Conservation (phyloP, 2,329 filamentous ascomycete species). For the Neonectria hederae region DNA sequence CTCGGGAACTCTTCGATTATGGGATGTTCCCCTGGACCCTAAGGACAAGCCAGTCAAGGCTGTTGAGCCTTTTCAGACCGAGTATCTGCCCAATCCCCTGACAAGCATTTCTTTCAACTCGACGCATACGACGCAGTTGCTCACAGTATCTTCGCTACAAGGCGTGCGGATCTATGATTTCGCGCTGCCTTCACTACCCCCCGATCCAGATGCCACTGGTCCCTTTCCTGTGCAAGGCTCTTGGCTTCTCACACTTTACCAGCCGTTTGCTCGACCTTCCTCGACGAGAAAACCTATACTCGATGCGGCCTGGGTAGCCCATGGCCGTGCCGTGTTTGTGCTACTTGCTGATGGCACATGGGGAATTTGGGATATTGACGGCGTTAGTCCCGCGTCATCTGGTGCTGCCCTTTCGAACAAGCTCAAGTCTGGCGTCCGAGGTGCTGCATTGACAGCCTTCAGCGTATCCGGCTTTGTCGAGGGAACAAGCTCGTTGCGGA, state of each 20-base stretch:
- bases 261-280: conserved; percentile 61
- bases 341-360: conserved; percentile 72
- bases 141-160: conserved; percentile 64
- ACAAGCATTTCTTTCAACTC: conserved; percentile 69
- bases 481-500: conserved; percentile 65
- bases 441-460: conserved; percentile 68
- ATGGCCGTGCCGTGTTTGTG: conserved; percentile 66
- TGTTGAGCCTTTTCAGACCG: conserved; percentile 66
- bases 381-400: conserved; percentile 57
- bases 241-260: conserved; percentile 71
- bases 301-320: conserved; percentile 69
- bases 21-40: conserved; percentile 63
- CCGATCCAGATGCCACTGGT: conserved; percentile 60
- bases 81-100: conserved; percentile 65
- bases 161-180: conserved; percentile 72
- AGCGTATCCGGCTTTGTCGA: conserved; percentile 68
- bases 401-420: conserved; percentile 59
- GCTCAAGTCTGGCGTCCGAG: conserved; percentile 61
- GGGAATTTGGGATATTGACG: conserved; percentile 74
- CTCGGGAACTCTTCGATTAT: conserved; percentile 66
- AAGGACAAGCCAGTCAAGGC: conserved; percentile 44
- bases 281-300: conserved; percentile 67
- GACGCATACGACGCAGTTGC: conserved; percentile 65
- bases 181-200: conserved; percentile 60
- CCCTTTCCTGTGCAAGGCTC: conserved; percentile 67